Evolutionary conservation across 176 grass and related monocot genomes (phyloP), one percentile per base, ranked within the genome.

Genomic region (Paspalum vaginatum): DNA sequence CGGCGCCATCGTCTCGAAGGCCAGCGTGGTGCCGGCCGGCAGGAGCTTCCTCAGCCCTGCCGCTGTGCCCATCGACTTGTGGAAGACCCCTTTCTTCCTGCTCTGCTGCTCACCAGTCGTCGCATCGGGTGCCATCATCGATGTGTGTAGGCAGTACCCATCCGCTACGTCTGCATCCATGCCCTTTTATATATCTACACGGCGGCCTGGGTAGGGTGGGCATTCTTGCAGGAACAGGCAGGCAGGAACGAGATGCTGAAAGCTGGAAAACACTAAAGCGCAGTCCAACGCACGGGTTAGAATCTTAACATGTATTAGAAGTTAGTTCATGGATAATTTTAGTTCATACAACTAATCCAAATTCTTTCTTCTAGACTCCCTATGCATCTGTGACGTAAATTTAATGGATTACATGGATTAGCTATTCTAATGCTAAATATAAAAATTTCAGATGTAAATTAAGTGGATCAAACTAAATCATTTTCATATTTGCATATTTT

Each of bases 1-100:
- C 14, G 60, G 60, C 27, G 60, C 60, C 60, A 63, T 63, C 26
- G 60, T 38, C 60, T 63, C 6, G 60, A 63, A 63, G 60, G 60
- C 60, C 26, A 63, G 60, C 60, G 60, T 63, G 27, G 60, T 38
- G 60, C 60, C 60, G 26, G 60, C 5, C 14, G 60, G 60, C 12
- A 63, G 60, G 60, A 63, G 60, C 60, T 63, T 63, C 60, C 5
- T 8, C 13, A 63, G 60, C 2, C 27, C 14, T 8, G 60, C 60
- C 26, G 11, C 27, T 32, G 60, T 63, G 5, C 60, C 60, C 27
- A 63, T 7, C 14, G 60, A 63, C 60, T 38, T 63, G 60, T 63
- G 6, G 60, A 63, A 63, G 27, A 17, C 13, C 24, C 24, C 22
- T 61, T 14, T 61, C 58, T 61, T 61, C 58, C 12, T 59, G 56